Base-by-base conservation (phyloP, 495 filamentous ascomycete genomes). In the Hypoxylon lienhwacheense region DNA sequence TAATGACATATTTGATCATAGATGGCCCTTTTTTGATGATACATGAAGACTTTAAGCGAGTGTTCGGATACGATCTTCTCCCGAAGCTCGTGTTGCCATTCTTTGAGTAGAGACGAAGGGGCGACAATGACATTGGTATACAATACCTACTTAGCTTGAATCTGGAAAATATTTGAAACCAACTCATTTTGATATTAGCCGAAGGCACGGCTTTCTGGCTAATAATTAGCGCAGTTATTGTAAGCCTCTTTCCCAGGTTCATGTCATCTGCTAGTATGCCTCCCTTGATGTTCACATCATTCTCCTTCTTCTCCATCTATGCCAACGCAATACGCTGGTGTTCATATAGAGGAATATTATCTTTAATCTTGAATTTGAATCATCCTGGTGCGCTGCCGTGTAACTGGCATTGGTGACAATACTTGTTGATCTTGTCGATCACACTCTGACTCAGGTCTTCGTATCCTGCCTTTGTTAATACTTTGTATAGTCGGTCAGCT, bases 101-200 rank as follows among this genome's bases (percentile, higher is more conserved):
- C 93, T 20, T 83, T 85, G 67, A 96, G 80, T 20, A 97, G 70
- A 2, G 90, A 84, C n/a, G 95, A 85, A 0, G 92, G 92, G 1
- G 87, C 88, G 34, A 97, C 77, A 36, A 97, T 90, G 31, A 97
- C 71, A n/a, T 86, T 93, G 0, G 92, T 91, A 73, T 91, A 44
- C 0, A 36, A 47, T 49, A 59, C 24, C 20, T 56, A 73, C 24
- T 22, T 56, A 73, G 64, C 78, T 3, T 89, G 77, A 53, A 95
- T 86, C 17, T 95, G 77, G 1, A 14, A 96, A 73, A 22, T n/a
- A 87, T 82, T 57, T 1, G 21, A 85, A 39, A 95, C 86, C 1
- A 90, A 95, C 72, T 96, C 96, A 21, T 93, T 91, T 11, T 96
- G 76, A 14, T 89, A 90, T 91, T 96, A 93, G 46, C 89, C 88